Percentiles rank a stretch among this genome's conserved stretches.
phyloP scores from a whole-genome alignment of 768 basidiomycete genomes.

The Psilocybe tampanensis region DNA sequence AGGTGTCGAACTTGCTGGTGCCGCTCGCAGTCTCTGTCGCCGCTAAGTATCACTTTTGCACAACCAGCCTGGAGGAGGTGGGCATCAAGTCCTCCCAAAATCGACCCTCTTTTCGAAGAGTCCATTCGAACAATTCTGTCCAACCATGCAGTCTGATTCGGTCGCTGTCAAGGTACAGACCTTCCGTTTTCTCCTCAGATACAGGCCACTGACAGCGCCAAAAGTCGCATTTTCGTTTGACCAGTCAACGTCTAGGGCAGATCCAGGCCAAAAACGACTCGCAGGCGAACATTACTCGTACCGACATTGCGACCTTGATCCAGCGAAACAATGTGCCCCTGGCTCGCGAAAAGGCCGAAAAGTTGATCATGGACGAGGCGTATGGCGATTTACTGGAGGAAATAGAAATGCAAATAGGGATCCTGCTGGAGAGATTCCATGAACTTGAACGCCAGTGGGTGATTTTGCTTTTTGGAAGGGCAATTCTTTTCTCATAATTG shows the following conservation, averaged over 20 bases:
- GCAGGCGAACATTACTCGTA: conserved; percentile 59
- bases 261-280: conserved; percentile 72
- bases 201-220: conserved; percentile 4
- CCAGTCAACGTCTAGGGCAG: conserved; percentile 68
- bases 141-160: conserved; percentile 34
- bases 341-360: conserved; percentile 75
- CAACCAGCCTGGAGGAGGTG: not conserved
- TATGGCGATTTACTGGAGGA: conserved; percentile 64
- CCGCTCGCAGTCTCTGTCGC: not conserved
- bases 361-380: conserved; percentile 62
- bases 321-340: conserved; percentile 60
- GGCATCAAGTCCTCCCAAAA: not conserved
- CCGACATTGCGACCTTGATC: conserved; percentile 69
- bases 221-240: conserved; percentile 58
- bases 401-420: conserved; percentile 68
- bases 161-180: conserved; percentile 36
- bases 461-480: not conserved
- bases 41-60: not conserved
- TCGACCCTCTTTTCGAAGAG: not conserved
- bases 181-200: not conserved
- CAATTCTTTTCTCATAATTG: not conserved
- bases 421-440: conserved; percentile 56
- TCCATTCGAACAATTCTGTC: not conserved
- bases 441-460: conserved; percentile 57
- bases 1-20: not conserved